phyloP scores from a whole-genome alignment of 352 stramenopile genomes.

The Phytophthora melonis region DNA sequence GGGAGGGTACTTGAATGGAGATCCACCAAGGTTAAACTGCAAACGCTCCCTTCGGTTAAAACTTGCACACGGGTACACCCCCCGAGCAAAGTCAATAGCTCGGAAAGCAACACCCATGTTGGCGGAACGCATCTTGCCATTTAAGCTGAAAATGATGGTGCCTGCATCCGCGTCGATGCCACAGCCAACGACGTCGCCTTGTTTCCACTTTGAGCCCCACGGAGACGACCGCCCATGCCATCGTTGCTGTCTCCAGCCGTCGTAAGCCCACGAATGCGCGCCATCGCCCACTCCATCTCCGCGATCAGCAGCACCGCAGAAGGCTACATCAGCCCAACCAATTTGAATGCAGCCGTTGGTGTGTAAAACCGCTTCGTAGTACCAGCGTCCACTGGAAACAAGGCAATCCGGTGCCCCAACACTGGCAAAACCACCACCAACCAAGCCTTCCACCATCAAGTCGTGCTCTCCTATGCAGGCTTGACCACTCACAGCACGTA shows the following conservation, averaged over 20 bases:
- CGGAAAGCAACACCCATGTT: conserved; percentile 91
- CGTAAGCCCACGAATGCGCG: conserved; percentile 93
- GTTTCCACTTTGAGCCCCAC: conserved; percentile 93
- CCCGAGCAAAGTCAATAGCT: conserved; percentile 81
- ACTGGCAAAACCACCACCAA: conserved; percentile 87
- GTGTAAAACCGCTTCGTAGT: conserved; percentile 94
- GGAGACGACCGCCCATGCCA: conserved; percentile 91
- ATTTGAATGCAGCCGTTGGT: conserved; percentile 96
- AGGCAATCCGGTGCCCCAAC: conserved; percentile 86
- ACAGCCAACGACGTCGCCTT: conserved; percentile 93
- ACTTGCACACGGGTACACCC: conserved; percentile 88
- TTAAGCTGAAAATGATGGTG: conserved; percentile 92
- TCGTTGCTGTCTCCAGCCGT: conserved; percentile 92
- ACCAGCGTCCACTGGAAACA: conserved; percentile 84
- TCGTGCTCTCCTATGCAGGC: conserved; percentile 87
- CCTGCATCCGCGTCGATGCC: conserved; percentile 88
- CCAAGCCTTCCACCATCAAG: conserved; percentile 87
- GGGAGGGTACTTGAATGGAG: conserved; percentile 78
- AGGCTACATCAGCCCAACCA: conserved; percentile 92
- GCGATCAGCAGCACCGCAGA: conserved; percentile 85
- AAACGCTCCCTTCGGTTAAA: conserved; percentile 90
- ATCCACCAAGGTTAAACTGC: conserved; percentile 89
- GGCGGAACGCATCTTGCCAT: conserved; percentile 88
- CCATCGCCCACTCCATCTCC: conserved; percentile 94
- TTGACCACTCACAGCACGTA: conserved; percentile 87